Conservation (phyloP, 176 grass and related monocot genomes). For the Eremochloa ophiuroides region DNA sequence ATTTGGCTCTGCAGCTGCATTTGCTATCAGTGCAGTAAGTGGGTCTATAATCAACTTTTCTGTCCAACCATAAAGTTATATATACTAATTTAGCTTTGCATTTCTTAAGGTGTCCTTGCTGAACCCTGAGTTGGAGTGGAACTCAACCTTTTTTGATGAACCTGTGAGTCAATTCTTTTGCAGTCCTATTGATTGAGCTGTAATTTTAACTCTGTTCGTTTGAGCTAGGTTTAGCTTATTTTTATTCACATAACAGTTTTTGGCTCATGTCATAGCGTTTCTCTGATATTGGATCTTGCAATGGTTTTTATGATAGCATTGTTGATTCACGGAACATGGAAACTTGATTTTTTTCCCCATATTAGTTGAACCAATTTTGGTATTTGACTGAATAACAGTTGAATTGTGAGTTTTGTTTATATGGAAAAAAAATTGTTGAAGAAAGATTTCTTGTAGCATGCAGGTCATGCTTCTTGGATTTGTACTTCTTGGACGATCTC, state of each 20-base stretch:
- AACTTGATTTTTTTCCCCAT: neutral
- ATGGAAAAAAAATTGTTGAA: constrained; percentile 31
- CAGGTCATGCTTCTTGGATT: constrained; percentile 99
- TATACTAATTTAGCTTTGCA: constrained; percentile 15
- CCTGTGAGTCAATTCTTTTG: constrained; percentile 52
- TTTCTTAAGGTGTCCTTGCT: constrained; percentile 73
- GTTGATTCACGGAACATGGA: neutral
- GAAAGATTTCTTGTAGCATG: constrained; percentile 75
- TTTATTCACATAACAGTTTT: no score
- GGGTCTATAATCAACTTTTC: constrained; percentile 13
- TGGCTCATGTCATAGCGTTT: no score
- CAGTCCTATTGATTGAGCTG: neutral
- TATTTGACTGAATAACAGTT: constrained; percentile 11
- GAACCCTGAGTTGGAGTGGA: constrained; percentile 84
- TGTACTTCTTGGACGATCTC: constrained; percentile 98
- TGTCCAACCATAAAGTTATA: constrained; percentile 12
- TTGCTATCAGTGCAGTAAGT: constrained; percentile 91
- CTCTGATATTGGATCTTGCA: neutral
- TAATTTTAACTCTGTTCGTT: no score
- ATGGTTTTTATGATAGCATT: neutral
- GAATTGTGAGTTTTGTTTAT: neutral
- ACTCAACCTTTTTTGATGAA: constrained; percentile 96
- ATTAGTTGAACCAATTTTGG: neutral
- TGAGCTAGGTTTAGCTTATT: no score
- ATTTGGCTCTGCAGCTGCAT: constrained; percentile 86